Conservation (phyloP, 163 green algal genomes). For the Volvox carteri region DNA sequence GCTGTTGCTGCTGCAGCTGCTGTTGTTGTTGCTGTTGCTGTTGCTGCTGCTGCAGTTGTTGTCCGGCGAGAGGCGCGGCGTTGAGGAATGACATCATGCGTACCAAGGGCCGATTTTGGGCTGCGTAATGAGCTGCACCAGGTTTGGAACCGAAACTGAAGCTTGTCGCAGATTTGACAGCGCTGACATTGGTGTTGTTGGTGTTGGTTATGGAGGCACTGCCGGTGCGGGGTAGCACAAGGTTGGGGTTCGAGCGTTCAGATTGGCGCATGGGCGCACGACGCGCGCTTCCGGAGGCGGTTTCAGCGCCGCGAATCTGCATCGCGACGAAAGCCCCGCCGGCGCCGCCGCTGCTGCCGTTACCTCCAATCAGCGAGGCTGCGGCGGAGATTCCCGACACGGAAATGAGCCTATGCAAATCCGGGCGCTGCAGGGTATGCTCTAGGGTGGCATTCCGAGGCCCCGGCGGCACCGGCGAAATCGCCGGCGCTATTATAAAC, state of each 20-base stretch:
- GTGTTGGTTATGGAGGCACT: neutral
- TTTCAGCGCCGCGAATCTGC: neutral
- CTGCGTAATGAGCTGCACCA: neutral
- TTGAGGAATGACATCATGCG: conserved; percentile 54
- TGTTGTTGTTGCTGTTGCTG: neutral
- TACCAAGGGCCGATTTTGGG: conserved; percentile 24
- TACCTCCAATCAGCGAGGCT: neutral
- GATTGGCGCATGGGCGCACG: conserved; percentile 23
- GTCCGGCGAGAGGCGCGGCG: neutral
- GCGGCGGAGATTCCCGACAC: neutral
- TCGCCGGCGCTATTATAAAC: neutral
- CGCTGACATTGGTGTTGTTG: too few relatives aligned
- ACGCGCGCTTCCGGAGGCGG: neutral
- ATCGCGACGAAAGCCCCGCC: neutral
- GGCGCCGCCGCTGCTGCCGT: neutral
- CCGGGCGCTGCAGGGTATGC: too few relatives aligned
- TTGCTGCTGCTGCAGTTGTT: neutral
- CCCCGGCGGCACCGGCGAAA: neutral
- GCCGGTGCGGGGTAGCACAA: neutral
- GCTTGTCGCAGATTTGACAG: conserved; percentile 20
- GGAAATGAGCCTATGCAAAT: too few relatives aligned
- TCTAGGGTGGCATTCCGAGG: too few relatives aligned
- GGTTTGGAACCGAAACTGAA: conserved; percentile 33
- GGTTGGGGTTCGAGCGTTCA: conserved; percentile 23
- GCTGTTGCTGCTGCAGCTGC: neutral